Conservation (phyloP, 371 early-diverging fungal species). For the Cokeromyces recurvatus region DNA sequence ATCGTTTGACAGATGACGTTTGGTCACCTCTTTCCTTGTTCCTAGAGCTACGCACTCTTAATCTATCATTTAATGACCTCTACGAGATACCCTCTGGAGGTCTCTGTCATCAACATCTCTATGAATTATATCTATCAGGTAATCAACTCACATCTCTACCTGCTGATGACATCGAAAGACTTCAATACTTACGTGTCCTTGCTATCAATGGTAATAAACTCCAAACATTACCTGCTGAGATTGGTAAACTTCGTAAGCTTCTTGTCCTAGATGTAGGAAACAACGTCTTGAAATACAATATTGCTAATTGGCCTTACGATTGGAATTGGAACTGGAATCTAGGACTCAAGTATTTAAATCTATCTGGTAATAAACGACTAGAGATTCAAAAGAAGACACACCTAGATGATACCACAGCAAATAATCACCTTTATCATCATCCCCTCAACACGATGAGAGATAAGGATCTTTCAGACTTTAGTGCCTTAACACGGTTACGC, state of each 20-base stretch:
- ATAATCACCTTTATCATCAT: background rate
- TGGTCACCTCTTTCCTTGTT: conserved; percentile 70
- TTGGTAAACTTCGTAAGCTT: conserved; percentile 75
- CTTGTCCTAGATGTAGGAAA: conserved; percentile 81
- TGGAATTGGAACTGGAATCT: conserved; percentile 97
- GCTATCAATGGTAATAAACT: conserved; percentile 89
- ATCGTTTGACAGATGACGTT: conserved; percentile 78
- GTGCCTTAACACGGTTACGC: conserved; percentile 65
- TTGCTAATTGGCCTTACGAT: conserved; percentile 92
- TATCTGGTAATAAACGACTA: conserved; percentile 88
- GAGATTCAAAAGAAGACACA: conserved; percentile 63
- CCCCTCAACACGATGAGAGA: background rate
- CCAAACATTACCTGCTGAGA: conserved; percentile 84
- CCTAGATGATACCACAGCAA: background rate
- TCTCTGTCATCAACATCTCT: conserved; percentile 47
- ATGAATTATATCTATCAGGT: conserved; percentile 80
- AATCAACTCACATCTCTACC: conserved; percentile 84
- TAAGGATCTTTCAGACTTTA: conserved; percentile 74
- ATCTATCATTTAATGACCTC: conserved; percentile 80
- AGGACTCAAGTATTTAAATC: conserved; percentile 83
- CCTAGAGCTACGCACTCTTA: conserved; percentile 69
- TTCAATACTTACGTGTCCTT: conserved; percentile 62
- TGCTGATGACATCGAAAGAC: conserved; percentile 79
- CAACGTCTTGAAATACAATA: conserved; percentile 88
- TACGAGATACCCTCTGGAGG: conserved; percentile 66